Percentiles rank a stretch among this genome's conserved stretches.
These are phyloP conservation scores for Citeromyces siamensis DNA, from an alignment of 1,139 yeast genomes.

Conservation along the genomic window DNA sequence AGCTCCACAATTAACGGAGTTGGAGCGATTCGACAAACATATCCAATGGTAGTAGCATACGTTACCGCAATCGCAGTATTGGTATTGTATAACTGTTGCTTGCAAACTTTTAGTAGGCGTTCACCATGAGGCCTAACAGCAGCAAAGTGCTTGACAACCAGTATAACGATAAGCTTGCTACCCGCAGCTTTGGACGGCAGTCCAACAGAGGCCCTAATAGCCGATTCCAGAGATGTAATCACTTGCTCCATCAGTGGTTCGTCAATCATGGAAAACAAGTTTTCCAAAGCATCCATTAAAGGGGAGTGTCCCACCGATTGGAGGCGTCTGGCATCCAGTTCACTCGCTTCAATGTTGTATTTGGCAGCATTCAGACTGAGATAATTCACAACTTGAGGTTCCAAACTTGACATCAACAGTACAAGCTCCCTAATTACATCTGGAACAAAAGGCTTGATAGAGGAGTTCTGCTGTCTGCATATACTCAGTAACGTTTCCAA, in stretches of 20 bases:
- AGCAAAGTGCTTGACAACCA: slow-evolving; percentile 46
- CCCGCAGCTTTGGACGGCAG: slow-evolving; percentile 88
- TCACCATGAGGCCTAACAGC: slow-evolving; percentile 51
- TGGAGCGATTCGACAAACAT: slow-evolving; percentile 54
- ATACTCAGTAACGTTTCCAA: slow-evolving; percentile 61
- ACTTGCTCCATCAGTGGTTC: slow-evolving; percentile 38
- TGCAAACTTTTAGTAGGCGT: slow-evolving; percentile 41
- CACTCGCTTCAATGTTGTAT: slow-evolving; percentile 58
- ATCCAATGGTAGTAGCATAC: slow-evolving; percentile 75
- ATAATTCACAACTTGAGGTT: slow-evolving; percentile 85
- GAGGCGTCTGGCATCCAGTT: slow-evolving; percentile 68
- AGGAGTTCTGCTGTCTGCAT: slow-evolving; percentile 45
- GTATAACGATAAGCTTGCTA: slow-evolving; percentile 57
- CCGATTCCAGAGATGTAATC: slow-evolving; percentile 30
- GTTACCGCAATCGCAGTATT: slow-evolving; percentile 66
- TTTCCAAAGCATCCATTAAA: slow-evolving; percentile 79
- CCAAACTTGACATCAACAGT: slow-evolving; percentile 70
- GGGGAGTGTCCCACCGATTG: slow-evolving; percentile 75
- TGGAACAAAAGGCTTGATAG: slow-evolving; percentile 60
- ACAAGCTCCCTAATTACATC: slow-evolving; percentile 58
- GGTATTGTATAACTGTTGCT: slow-evolving; percentile 50
- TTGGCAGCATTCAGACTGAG: slow-evolving; percentile 82
- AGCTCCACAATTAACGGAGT: slow-evolving; percentile 42
- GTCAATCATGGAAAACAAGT: slow-evolving; percentile 38
- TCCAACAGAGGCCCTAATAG: slow-evolving; percentile 66